Conservation (phyloP, 441 rosid genomes). For the Mallotus repandus region DNA sequence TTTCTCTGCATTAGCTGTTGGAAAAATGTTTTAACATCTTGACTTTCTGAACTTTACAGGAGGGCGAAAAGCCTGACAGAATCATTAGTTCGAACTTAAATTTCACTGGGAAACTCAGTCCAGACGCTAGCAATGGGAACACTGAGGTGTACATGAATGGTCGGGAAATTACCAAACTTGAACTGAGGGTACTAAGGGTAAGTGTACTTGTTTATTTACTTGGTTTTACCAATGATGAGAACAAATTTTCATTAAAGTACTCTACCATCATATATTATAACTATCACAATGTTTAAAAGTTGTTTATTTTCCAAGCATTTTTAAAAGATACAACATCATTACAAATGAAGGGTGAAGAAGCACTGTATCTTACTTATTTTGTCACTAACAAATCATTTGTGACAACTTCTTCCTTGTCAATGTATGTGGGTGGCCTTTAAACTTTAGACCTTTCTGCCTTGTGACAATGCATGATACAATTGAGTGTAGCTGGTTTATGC, state of each 20-base stretch:
- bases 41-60: constrained; percentile 49
- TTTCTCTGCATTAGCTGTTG: not conserved
- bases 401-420: too few species aligned
- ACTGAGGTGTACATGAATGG: constrained; percentile 94
- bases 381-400: too few species aligned
- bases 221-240: too few species aligned
- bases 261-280: too few species aligned
- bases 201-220: constrained; percentile 13
- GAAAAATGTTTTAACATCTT: constrained; percentile 1
- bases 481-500: not conserved
- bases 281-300: too few species aligned
- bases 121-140: constrained; percentile 83
- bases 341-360: too few species aligned
- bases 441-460: not conserved
- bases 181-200: constrained; percentile 80
- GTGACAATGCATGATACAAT: not conserved
- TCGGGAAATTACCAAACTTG: constrained; percentile 90
- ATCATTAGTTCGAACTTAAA: constrained; percentile 85
- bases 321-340: too few species aligned
- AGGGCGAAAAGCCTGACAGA: constrained; percentile 90
- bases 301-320: too few species aligned
- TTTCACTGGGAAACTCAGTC: constrained; percentile 74
- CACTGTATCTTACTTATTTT: not conserved
- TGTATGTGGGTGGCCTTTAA: too few species aligned
- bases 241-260: too few species aligned